Base-by-base conservation (phyloP, 2,329 filamentous ascomycete species). In the Hawksworthiomyces lignivorus region DNA sequence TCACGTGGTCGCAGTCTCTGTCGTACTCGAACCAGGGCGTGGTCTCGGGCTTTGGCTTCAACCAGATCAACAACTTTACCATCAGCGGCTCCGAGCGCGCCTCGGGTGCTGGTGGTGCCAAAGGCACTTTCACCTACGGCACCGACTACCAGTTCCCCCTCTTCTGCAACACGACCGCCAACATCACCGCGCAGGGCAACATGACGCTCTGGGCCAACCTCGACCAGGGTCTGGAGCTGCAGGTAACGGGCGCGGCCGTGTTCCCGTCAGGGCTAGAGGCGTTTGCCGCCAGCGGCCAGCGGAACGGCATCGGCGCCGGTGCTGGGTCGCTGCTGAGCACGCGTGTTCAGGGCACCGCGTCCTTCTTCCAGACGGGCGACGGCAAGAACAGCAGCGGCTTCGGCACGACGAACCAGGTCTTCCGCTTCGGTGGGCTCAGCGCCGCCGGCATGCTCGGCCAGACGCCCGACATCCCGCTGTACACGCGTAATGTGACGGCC, bases 181-280 rank as follows among this genome's bases (percentile, higher is more conserved):
- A 57, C 12, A 55, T 64, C 11, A 54, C 67, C 20, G 40, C 64
- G 3, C 56, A 63, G 24, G 66, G 66, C 12, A 67, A 72, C 49
- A 59, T 72, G 39, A 66, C 63, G n/a, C 60, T 76, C 38, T 61
- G 53, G 50, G 67, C 64, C 1, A 47, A 57, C 28, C 49, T 70
- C 1, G 53, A 63, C 20, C 70, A 74, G 48, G 64, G 64, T 2
- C 52, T 69, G 30, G 43, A 58, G 6, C 46, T 67, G 24, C 55
- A 59, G 15, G 54, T 68, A 2, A 43, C 50, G 1, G 70, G 70
- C 9, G 50, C 54, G 5, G 52, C 62, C 5, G 63, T 69, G 7
- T 70, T 84, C 38, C 74, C 80, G 1, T 76, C 70, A 0, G 77
- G 77, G 2, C 60, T 82, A 3, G 75, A 82, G 48, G 73, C 70